Evolutionary conservation across 83 land plant species (phyloP), one percentile per base, ranked within the genome.

Genomic region (Thuja plicata): DNA sequence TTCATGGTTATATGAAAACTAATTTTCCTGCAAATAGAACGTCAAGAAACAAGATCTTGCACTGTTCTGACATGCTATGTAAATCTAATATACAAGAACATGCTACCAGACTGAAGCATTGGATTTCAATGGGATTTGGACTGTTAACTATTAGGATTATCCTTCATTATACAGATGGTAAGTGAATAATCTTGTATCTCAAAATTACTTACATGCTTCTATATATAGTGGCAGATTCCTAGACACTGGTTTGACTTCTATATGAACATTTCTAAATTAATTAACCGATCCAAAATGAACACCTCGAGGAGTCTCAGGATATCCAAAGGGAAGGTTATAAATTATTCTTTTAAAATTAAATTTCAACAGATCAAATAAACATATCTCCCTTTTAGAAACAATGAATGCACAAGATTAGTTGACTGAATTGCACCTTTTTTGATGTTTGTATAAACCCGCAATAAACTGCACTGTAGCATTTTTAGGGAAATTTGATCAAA

Each of bases 81-180:
- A 24, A 62, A 19, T 5, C 24, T 19, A 57, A n/a, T 6, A 30
- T 32, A 27, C 91, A 97, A 97, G 93, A 87, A 81, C 95, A 96
- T 88, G 19, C 87, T n/a, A 84, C 70, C 7, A 95, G 98, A 84
- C 89, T 97, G 15, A 88, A 87, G 87, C 94, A 95, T 40, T 97
- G 97, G 97, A 27, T 89, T 50, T 1, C 41, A 2, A 86, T 91
- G 90, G 96, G 95, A 24, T n/a, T 97, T 66, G 88, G 52, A 74
- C 90, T 95, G 24, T 91, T 95, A 37, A 52, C 92, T 66, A 41
- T 90, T 37, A 97, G 96, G 41, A 77, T 97, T 38, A 70, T 91
- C 83, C 94, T 97, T 16, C 97, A 97, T 88, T 92, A 92, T 38
- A 93, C 93, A 52, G 16, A 89, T 87, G 96, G 95, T 93, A 60